Evolutionary conservation across 306 rosid species (phyloP).

Genomic region (Comarum palustre): DNA sequence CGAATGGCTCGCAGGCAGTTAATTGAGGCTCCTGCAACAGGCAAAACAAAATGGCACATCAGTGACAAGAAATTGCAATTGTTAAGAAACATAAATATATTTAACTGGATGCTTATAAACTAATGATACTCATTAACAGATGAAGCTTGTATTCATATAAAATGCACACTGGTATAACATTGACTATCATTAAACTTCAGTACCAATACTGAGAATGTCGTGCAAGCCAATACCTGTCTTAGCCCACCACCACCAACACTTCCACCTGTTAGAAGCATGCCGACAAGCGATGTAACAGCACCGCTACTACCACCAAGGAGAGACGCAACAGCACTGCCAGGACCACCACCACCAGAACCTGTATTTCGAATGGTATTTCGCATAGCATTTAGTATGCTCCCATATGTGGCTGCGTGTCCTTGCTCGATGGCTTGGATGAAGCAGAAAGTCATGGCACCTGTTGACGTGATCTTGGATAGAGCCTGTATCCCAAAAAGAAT

Average conservation of each 20-base stretch:
- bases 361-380: slow-evolving; percentile 62
- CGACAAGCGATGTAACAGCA: slow-evolving; percentile 18
- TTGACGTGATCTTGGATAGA: slow-evolving; percentile 81
- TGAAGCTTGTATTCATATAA: background rate
- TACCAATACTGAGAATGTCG: background rate
- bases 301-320: slow-evolving; percentile 29
- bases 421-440: slow-evolving; percentile 92
- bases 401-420: slow-evolving; percentile 77
- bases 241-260: slow-evolving; percentile 34
- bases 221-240: slow-evolving; percentile 31
- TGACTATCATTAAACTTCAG: background rate
- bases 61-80: background rate
- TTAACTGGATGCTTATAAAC: background rate
- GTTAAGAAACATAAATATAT: background rate
- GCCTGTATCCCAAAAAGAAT: slow-evolving; percentile 56
- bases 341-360: slow-evolving; percentile 41
- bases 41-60: slow-evolving; percentile 13
- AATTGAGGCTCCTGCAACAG: slow-evolving; percentile 88
- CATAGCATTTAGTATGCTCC: slow-evolving; percentile 80
- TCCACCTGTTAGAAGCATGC: slow-evolving; percentile 39
- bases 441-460: slow-evolving; percentile 97
- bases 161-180: background rate
- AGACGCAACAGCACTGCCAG: slow-evolving; percentile 21
- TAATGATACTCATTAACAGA: background rate
- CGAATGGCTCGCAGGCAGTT: slow-evolving; percentile 71